Evolutionary conservation across 108 stramenopile species (phyloP), one percentile per base, ranked within the genome.

Genomic region (Cyclotella kingstonii): DNA sequence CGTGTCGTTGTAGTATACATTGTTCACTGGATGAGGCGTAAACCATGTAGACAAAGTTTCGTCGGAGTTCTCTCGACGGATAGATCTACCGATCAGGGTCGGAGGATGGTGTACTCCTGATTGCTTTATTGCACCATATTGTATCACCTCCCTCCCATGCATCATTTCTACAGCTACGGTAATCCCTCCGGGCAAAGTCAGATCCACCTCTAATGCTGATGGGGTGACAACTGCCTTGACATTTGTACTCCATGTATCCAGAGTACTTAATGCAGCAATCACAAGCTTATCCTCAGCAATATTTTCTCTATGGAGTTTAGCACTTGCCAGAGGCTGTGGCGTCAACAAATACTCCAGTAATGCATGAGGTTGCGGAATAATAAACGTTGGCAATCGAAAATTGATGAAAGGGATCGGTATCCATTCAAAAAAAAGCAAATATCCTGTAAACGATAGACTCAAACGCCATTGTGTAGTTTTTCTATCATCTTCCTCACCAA

Each of bases 281-380:
- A 80, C 70, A 66, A 94, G 86, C 49, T 56, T 63, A 36, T 87
- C 68, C 62, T 86, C 87, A 4, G 84, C 78, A 44, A 94, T 88
- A 26, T 87, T 85, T 52, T 90, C 87, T 25, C 86, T 55, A n/a
- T 54, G 71, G 7, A 94, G 48, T 36, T 69, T 66, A 0, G 89
- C 92, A 18, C 87, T 84, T 1, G 92, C 89, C 54, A 94, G 70
- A 2, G 93, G 93, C 59, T 94, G 89, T 3, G 72, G 40, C 4
- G 89, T 81, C 49, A 87, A 18, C 41, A 94, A 56, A 58, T 77
- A 80, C 49, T 87, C 80, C 56, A 94, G 60, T 33, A 90, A 73
- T 0, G 89, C 87, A 72, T 94, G 89, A 7, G 89, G 89, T 44
- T 84, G 85, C 17, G 93, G 93, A 69, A 94, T 94, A 59, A 94